Evolutionary conservation across 1,284 basidiomycete species (phyloP).

Genomic region (Moesziomyces sp.): DNA sequence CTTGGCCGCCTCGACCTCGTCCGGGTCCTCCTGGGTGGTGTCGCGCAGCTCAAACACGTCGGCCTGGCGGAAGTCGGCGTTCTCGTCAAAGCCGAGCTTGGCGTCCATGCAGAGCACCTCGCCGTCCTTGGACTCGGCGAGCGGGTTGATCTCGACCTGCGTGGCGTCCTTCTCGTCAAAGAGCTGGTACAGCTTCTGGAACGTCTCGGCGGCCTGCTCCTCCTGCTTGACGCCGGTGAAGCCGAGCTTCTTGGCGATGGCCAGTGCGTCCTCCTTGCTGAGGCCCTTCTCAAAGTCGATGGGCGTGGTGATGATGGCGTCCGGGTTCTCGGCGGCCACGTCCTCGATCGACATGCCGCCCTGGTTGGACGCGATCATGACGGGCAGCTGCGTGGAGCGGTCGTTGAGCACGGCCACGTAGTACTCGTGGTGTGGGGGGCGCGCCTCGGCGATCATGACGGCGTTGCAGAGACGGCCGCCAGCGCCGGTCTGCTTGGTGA

Average conservation of each 20-base stretch:
- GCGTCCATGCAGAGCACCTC: constrained; percentile 99
- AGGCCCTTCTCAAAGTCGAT: constrained; percentile 90
- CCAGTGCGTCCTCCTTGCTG: constrained; percentile 78
- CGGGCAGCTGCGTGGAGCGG: constrained; percentile 86
- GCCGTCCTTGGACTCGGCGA: constrained; percentile 94
- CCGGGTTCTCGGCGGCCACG: constrained; percentile 95
- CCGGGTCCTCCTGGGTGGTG: constrained; percentile 92
- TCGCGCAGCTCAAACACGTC: constrained; percentile 92
- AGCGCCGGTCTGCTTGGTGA: constrained; percentile 98
- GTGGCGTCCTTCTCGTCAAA: constrained; percentile 99
- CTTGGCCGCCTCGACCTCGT: constrained; percentile 82
- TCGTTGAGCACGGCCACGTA: constrained; percentile 98
- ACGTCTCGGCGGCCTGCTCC: constrained; percentile 88
- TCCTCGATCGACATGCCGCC: constrained; percentile 89
- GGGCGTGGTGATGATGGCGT: constrained; percentile 94
- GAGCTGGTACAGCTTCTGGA: constrained; percentile 92
- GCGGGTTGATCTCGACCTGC: constrained; percentile 99
- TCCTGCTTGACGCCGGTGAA: constrained; percentile 81
- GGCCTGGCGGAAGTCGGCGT: constrained; percentile 96
- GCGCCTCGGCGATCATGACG: constrained; percentile 97
- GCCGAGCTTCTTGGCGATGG: constrained; percentile 88
- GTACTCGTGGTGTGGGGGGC: constrained; percentile 94
- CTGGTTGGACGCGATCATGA: constrained; percentile 91
- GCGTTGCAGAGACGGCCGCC: constrained; percentile 93
- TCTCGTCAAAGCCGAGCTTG: constrained; percentile 99